Conservation (phyloP, 2,329 filamentous ascomycete genomes). For the Hypoxylon sp. region DNA sequence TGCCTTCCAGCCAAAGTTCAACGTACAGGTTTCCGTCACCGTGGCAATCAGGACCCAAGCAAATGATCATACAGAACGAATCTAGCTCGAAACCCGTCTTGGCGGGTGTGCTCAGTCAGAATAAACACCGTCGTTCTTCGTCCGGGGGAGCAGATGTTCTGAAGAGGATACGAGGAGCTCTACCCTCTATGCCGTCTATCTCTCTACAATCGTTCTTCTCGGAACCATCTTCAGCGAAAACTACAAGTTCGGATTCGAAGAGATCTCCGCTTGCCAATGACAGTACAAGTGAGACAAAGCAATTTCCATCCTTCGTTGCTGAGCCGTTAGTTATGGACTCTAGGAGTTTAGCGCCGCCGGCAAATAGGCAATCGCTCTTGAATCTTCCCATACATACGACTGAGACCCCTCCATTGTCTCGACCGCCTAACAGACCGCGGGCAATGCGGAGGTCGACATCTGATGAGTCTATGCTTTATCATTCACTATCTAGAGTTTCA, state of each 20-base stretch:
- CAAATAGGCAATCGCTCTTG: constrained; percentile 29
- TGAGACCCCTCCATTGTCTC: constrained; percentile 37
- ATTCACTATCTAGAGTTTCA: constrained; percentile 82
- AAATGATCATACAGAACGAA: constrained; percentile 55
- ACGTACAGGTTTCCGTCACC: constrained; percentile 52
- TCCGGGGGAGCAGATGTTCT: constrained; percentile 72
- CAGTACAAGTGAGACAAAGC: constrained; percentile 43
- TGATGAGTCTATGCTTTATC: constrained; percentile 83
- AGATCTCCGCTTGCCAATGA: constrained; percentile 44
- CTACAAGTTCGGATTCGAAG: constrained; percentile 44
- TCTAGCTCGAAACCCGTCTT: constrained; percentile 58
- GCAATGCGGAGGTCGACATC: constrained; percentile 75
- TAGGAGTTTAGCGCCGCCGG: constrained; percentile 26
- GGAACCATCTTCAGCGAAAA: constrained; percentile 53
- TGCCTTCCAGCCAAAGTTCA: constrained; percentile 45
- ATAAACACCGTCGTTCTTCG: constrained; percentile 65
- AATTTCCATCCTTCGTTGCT: constrained; percentile 24
- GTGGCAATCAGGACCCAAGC: constrained; percentile 62
- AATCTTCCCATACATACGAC: constrained; percentile 23
- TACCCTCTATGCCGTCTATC: constrained; percentile 70
- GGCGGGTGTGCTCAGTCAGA: constrained; percentile 63
- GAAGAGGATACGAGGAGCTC: constrained; percentile 69
- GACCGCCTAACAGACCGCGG: constrained; percentile 52
- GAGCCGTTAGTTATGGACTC: constrained; percentile 19
- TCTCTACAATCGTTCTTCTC: constrained; percentile 65